Evolutionary conservation across 163 green algal species (phyloP), one percentile per base, ranked within the genome.

Genomic region (Chloroidium sp.): DNA sequence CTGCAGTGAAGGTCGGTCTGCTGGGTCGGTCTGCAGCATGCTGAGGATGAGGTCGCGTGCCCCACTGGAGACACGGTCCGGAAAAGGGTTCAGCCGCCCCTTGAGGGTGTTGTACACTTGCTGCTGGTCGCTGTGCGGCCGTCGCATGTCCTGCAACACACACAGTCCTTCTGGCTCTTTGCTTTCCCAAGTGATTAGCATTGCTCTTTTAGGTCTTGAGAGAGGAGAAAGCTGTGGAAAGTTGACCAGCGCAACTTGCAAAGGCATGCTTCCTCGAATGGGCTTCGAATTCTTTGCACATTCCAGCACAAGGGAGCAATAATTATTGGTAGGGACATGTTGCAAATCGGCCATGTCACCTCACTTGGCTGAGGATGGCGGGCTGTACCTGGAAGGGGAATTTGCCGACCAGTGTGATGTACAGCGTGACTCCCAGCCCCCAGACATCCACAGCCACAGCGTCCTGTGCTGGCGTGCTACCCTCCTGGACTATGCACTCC

Each of bases 401-500:
- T 1, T 91, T 92, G 0, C 96, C 96, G n/a, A 97, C 93, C 76
- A 99, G 87, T 94, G 98, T 98, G 8, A 98, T 95, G 83, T 97
- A 99, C 79, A 99, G 90, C 14, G 94, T 97, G 62, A 99, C 96
- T 13, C 96, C 96, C 80, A 92, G 97, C 62, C 87, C 95, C 96
- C 96, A 99, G 78, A 98, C 95, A 84, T 99, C 96, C 4, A 95
- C 95, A 3, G 89, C 91, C 82, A 97, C 91, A 6, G 94, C 95
- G 81, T 97, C 92, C 82, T 98, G 6, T 10, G 64, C 6, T 10
- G 64, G 64, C 64, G 64, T 6, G 6, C 64, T 6, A 6, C 64
- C 64, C 6, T 6, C 64, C 64, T 72, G 64, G 64, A 72, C 8
- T 6, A 72, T 72, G 64, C 64, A 72, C 64, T 72, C 64, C 6